These are phyloP conservation scores for Aspergillus cejpii DNA, from an alignment of 2,329 filamentous ascomycete genomes.

Conservation along the genomic window DNA sequence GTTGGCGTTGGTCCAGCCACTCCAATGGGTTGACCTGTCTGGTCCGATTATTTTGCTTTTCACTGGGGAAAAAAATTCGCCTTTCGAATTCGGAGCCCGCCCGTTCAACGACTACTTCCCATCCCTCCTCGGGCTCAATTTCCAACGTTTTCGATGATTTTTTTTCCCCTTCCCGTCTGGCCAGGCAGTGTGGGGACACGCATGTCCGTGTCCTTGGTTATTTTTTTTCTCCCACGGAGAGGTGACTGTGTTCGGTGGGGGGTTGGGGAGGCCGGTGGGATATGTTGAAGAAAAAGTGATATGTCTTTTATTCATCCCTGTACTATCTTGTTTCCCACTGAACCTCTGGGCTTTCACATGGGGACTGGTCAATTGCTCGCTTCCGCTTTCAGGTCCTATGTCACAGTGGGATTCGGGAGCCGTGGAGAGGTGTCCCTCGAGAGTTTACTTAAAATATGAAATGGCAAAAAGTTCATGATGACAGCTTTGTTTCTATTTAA, in stretches of 20 bases:
- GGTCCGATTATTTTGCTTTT: constrained; percentile 10
- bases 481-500: constrained; percentile 8
- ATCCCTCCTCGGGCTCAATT: constrained; percentile 28
- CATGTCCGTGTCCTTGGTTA: constrained; percentile 11
- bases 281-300: constrained; percentile 3
- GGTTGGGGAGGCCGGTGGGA: constrained; percentile 26
- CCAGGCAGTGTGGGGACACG: constrained; percentile 17
- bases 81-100: constrained; percentile 25
- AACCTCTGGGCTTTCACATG: constrained; percentile 19
- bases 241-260: constrained; percentile 32
- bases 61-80: background rate
- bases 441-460: constrained; percentile 29
- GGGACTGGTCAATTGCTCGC: constrained; percentile 34
- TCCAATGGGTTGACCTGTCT: constrained; percentile 20
- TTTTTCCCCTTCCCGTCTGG: constrained; percentile 13
- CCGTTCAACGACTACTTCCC: constrained; percentile 22
- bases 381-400: constrained; percentile 16
- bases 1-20: constrained; percentile 23
- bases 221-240: too few species aligned
- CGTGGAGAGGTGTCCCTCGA: constrained; percentile 34
- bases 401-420: constrained; percentile 17
- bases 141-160: constrained; percentile 24
- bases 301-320: constrained; percentile 8
- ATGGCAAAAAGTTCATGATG: constrained; percentile 22
- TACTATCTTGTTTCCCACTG: constrained; percentile 14